A percentile compares a stretch with the other conserved stretches of the same genome.
Evolutionary conservation across 1,284 basidiomycete species (phyloP).

Genomic region (Pseudozyma sp.): DNA sequence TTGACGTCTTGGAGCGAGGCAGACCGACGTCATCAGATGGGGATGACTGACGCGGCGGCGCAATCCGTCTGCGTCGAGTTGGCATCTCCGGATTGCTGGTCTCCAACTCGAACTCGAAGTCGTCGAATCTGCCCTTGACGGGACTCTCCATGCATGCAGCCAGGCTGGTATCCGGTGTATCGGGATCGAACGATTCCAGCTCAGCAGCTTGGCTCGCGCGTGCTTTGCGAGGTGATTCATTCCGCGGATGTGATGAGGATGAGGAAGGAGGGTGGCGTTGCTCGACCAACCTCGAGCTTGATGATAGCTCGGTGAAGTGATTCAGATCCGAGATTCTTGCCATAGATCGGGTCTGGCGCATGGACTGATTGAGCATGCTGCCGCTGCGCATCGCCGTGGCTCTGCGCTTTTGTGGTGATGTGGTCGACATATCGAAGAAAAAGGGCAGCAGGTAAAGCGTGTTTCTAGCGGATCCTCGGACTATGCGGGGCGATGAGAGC

Average conservation of each 20-base stretch:
- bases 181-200: constrained; percentile 27
- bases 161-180: constrained; percentile 32
- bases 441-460: neutral
- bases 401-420: constrained; percentile 45
- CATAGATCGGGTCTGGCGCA: constrained; percentile 52
- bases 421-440: constrained; percentile 22
- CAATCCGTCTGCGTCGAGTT: constrained; percentile 24
- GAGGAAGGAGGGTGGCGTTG: constrained; percentile 16
- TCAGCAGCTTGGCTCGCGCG: constrained; percentile 23
- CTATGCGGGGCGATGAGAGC: no score
- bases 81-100: constrained; percentile 29
- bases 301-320: constrained; percentile 16
- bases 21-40: constrained; percentile 23
- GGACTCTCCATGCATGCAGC: constrained; percentile 47
- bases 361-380: constrained; percentile 31
- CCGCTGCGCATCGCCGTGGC: constrained; percentile 13
- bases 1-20: constrained; percentile 29
- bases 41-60: constrained; percentile 4
- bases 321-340: constrained; percentile 31
- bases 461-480: no score
- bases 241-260: constrained; percentile 12
- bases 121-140: constrained; percentile 43
- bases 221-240: constrained; percentile 23
- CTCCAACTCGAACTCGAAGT: constrained; percentile 52
- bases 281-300: neutral